Base-by-base conservation (phyloP, 305 asterid species). In the Rubia peregrina region DNA sequence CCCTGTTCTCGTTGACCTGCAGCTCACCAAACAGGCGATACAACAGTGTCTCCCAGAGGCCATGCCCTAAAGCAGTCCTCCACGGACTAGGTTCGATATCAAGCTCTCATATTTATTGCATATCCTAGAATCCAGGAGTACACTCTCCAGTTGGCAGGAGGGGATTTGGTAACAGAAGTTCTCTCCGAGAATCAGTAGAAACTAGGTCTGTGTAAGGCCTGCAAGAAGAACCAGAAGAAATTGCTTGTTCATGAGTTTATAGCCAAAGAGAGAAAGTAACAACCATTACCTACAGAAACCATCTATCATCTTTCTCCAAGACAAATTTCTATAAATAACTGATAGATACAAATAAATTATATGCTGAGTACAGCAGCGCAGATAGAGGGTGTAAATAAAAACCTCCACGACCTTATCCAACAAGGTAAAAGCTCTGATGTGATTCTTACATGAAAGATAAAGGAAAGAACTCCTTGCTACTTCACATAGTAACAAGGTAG, bases 1-100 rank as follows among this genome's bases (percentile, higher is more conserved):
- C 61, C 42, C 80, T 79, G 51, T 72, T 74, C 65, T 53, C 7
- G n/a, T 85, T 88, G 22, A 90, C 94, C 80, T 88, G 97, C 70
- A 87, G 88, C 76, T 83, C 73, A 7, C 91, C 91, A 65, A 90
- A 73, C 16, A 87, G 89, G 41, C 82, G 74, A 77, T 78, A 84
- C 68, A 90, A 84, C 69, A 88, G 46, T 3, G 90, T 80, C 74
- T 90, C 91, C 0, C 87, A 74, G 3, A 88, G 86, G n/a, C 84
- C 84, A 82, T 76, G 75, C 17, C 87, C 88, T 3, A 73, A 72
- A 61, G 53, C 12, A 3, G 85, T 78, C 64, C 78, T 84, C 76
- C 82, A 77, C 1, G 69, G 70, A 64, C 63, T 30, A 70, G 66
- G 49, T 21, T 57, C 68, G 9, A 73, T 70, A 44, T 78, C 85